Evolutionary conservation across 2,329 filamentous ascomycete genomes (phyloP).

Genomic region (Calycina marina): DNA sequence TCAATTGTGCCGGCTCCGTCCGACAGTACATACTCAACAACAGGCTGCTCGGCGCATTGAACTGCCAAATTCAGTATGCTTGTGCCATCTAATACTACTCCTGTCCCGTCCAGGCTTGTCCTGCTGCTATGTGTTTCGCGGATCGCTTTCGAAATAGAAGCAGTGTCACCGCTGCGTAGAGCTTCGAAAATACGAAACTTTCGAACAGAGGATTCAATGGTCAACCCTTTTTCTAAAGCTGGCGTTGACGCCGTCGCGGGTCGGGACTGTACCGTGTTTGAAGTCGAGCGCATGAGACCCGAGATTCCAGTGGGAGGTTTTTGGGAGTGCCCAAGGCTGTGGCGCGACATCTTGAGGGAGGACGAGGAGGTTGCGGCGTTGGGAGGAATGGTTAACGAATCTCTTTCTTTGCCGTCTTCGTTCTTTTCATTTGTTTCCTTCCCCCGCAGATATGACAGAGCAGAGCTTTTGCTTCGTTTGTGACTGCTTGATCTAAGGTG

Average conservation of each 20-base stretch:
- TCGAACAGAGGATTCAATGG: conserved; percentile 83
- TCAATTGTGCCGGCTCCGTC: conserved; percentile 55
- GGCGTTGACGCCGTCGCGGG: conserved; percentile 8
- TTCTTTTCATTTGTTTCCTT: conserved; percentile 27
- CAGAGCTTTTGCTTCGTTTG: conserved; percentile 39
- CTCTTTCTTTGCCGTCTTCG: conserved; percentile 19
- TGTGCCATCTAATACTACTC: conserved; percentile 47
- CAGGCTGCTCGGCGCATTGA: conserved; percentile 82
- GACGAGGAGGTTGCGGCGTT: conserved; percentile 14
- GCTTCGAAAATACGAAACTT: conserved; percentile 93
- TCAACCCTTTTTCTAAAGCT: conserved; percentile 24
- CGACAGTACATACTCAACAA: conserved; percentile 89
- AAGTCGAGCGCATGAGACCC: conserved; percentile 18
- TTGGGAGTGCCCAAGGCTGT: conserved; percentile 17
- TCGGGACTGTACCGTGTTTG: conserved; percentile 10
- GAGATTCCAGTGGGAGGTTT: conserved; percentile 17
- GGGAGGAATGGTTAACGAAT: conserved; percentile 14
- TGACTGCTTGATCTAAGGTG: conserved; percentile 15
- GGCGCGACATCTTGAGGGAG: conserved; percentile 9
- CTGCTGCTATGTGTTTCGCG: conserved; percentile 36
- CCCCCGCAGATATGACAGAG: conserved; percentile 31
- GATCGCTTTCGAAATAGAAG: conserved; percentile 76
- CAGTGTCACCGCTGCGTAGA: conserved; percentile 77
- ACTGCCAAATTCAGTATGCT: conserved; percentile 87
- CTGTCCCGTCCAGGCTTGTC: conserved; percentile 30